These are phyloP conservation scores for Amborella trichopoda DNA, from an alignment of 164 flowering plant species.

Conservation along the genomic window DNA sequence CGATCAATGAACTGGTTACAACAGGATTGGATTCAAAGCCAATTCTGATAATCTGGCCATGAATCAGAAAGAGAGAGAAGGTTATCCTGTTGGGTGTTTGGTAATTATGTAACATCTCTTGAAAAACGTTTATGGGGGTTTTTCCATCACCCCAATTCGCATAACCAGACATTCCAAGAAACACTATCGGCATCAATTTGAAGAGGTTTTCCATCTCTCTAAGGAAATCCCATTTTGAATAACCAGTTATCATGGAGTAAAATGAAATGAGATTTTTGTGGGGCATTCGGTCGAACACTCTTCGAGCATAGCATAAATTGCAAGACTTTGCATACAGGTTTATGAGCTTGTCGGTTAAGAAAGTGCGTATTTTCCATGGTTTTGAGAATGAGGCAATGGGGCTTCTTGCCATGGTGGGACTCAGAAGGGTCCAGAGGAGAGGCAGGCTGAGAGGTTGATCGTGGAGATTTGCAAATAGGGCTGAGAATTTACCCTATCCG, in stretches of 20 bases:
- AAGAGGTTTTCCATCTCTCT: slow-evolving; percentile 12
- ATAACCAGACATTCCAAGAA: slow-evolving; percentile 39
- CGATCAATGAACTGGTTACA: slow-evolving; percentile 20
- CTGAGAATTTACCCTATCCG: too few species aligned
- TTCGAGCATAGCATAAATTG: slow-evolving; percentile 41
- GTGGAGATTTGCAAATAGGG: too few species aligned
- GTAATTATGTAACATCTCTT: slow-evolving; percentile 13
- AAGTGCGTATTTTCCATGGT: slow-evolving; percentile 28
- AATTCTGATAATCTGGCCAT: slow-evolving; percentile 16
- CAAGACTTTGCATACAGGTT: slow-evolving; percentile 26
- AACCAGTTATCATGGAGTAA: slow-evolving; percentile 59
- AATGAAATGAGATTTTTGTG: slow-evolving; percentile 57
- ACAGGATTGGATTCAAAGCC: slow-evolving; percentile 14
- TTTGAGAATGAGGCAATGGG: slow-evolving; percentile 51
- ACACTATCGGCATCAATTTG: slow-evolving; percentile 17
- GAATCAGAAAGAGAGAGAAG: slow-evolving; percentile 18
- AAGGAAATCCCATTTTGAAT: slow-evolving; percentile 39
- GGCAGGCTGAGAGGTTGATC: too few species aligned
- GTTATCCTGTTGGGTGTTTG: slow-evolving; percentile 14
- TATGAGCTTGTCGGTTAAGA: slow-evolving; percentile 47
- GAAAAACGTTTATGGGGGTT: slow-evolving; percentile 10
- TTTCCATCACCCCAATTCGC: slow-evolving; percentile 3
- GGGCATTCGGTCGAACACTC: slow-evolving; percentile 54
- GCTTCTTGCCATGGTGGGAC: slow-evolving; percentile 32
- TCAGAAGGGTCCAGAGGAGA: slow-evolving; percentile 33